Percentiles rank a stretch among this genome's conserved stretches.
Conservation (phyloP, 805 yeast species). For the Schwanniomyces yamadae region DNA sequence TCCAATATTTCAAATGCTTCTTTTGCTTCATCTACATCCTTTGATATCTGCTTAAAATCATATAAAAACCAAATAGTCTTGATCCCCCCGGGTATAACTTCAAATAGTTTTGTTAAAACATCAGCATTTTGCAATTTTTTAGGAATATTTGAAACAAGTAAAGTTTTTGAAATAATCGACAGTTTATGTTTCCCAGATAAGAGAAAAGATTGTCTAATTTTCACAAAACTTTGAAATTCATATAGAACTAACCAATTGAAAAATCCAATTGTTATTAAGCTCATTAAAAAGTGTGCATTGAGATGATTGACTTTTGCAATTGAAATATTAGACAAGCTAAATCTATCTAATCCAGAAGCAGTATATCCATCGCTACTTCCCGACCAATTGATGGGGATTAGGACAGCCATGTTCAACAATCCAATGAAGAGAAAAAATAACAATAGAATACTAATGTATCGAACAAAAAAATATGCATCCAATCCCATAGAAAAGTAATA, state of each 20-base stretch:
- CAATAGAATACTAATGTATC: conserved; percentile 56
- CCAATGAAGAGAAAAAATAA: conserved; percentile 54
- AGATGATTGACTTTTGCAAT: conserved; percentile 47
- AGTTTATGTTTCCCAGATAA: conserved; percentile 23
- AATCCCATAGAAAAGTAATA: conserved; percentile 55
- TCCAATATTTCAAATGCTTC: conserved; percentile 31
- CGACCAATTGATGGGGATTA: conserved; percentile 62
- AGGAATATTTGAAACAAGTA: conserved; percentile 51
- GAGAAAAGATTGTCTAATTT: conserved; percentile 46
- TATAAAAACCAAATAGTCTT: conserved; percentile 58
- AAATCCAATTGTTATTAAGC: conserved; percentile 52
- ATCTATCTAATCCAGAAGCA: conserved; percentile 57
- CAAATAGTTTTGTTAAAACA: conserved; percentile 27
- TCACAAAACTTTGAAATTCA: conserved; percentile 55
- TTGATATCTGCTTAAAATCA: conserved; percentile 21
- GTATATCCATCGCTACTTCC: conserved; percentile 30
- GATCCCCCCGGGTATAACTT: conserved; percentile 53
- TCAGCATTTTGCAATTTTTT: conserved; percentile 21
- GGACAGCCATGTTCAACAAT: conserved; percentile 51
- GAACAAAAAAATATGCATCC: conserved; percentile 71
- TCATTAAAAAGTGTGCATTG: conserved; percentile 62
- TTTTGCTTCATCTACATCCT: conserved; percentile 19
- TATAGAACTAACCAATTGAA: conserved; percentile 55
- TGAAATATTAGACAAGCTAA: conserved; percentile 72
- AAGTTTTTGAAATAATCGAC: conserved; percentile 26